A percentile compares a stretch with the other conserved stretches of the same genome.
Evolutionary conservation across 257 asterid genomes (phyloP).

Genomic region (Haberlea rhodopensis): DNA sequence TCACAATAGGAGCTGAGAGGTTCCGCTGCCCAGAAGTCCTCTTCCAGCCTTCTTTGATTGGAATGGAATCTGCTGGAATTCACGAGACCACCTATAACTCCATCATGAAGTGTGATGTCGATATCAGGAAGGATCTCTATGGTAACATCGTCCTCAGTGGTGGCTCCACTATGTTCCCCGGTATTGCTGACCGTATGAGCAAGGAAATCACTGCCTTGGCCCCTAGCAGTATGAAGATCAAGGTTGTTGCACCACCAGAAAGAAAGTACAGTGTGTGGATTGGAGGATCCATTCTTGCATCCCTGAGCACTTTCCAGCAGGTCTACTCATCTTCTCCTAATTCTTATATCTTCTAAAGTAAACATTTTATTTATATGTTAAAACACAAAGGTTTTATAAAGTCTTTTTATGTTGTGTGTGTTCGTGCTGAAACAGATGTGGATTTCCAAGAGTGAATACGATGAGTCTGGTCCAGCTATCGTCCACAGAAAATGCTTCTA

Average conservation of each 20-base stretch:
- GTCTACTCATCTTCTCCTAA: constrained; percentile 17
- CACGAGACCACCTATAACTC: constrained; percentile 53
- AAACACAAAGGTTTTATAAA: neutral
- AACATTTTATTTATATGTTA: neutral
- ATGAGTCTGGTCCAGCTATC: constrained; percentile 51
- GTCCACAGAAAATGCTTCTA: constrained; percentile 57
- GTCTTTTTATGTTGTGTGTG: neutral
- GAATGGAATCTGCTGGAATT: constrained; percentile 55
- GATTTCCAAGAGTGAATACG: constrained; percentile 49
- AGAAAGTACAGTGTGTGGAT: constrained; percentile 58
- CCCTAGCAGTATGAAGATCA: constrained; percentile 55
- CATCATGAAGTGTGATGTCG: constrained; percentile 53
- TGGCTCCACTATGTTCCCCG: constrained; percentile 53
- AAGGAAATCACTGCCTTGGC: constrained; percentile 52
- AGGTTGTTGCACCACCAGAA: constrained; percentile 57
- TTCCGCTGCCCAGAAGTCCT: constrained; percentile 54
- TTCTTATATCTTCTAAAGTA: neutral
- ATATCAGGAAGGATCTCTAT: constrained; percentile 52
- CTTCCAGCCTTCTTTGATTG: constrained; percentile 49
- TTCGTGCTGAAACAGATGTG: constrained; percentile 37
- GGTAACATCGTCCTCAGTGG: constrained; percentile 56
- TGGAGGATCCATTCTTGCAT: constrained; percentile 53
- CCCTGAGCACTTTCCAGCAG: constrained; percentile 57
- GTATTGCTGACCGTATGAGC: constrained; percentile 57
- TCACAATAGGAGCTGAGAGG: constrained; percentile 48